phyloP scores from a whole-genome alignment of 2,329 filamentous ascomycete species.

The Aspergillus phoenicis region DNA sequence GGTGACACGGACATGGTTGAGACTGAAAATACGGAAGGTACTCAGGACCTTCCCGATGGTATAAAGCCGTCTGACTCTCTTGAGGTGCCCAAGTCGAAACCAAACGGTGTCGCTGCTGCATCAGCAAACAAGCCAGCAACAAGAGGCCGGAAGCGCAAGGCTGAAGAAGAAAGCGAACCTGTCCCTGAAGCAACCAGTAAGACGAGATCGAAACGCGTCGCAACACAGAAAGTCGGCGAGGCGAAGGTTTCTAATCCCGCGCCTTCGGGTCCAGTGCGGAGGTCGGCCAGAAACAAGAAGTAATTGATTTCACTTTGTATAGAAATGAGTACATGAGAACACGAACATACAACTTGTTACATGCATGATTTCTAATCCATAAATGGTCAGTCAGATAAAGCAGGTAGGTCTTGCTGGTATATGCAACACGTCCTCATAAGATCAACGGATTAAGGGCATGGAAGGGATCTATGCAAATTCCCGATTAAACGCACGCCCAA shows the following conservation, averaged over 20 bases:
- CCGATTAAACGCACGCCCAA: slow-evolving; percentile 88
- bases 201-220: slow-evolving; percentile 29
- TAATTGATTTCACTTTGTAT: slow-evolving; percentile 3
- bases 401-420: slow-evolving; percentile 4
- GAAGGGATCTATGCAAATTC: slow-evolving; percentile 59
- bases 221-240: slow-evolving; percentile 25
- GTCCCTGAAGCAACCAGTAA: background rate
- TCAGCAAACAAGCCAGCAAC: background rate
- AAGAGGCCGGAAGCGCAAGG: slow-evolving; percentile 28
- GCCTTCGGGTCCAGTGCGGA: slow-evolving; percentile 27
- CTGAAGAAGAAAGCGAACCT: slow-evolving; percentile 10
- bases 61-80: slow-evolving; percentile 13
- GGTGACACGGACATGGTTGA: background rate
- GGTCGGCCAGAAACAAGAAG: slow-evolving; percentile 34
- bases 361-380: background rate
- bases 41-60: slow-evolving; percentile 17
- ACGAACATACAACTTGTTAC: slow-evolving; percentile 11
- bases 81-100: background rate
- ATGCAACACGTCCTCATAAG: slow-evolving; percentile 2
- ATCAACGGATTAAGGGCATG: background rate
- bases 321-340: slow-evolving; percentile 19
- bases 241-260: slow-evolving; percentile 10
- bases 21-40: background rate
- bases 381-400: background rate
- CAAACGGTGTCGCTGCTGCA: background rate